Evolutionary conservation across 2,329 filamentous ascomycete species (phyloP), one percentile per base, ranked within the genome.

Genomic region (Claviceps capensis): DNA sequence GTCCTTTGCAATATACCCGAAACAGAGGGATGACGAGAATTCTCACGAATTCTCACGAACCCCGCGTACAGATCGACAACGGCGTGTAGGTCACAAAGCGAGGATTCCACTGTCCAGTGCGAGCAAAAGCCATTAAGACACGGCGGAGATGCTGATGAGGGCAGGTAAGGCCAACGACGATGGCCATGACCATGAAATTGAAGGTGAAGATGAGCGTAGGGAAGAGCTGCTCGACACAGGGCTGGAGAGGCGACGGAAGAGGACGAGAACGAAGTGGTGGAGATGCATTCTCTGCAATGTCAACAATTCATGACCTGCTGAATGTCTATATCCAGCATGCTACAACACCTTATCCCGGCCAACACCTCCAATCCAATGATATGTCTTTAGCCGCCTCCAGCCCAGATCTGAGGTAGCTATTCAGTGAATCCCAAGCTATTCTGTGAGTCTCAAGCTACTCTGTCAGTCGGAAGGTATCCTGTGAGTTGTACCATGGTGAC

Each of bases 181-280:
- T 0, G 56, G 57, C 0, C 56, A 42, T 42, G 40, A 13, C 0
- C 56, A 57, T 0, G 58, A 60, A 0, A 0, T 58, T 59, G 5
- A 60, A 30, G 26, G 26, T 30, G 7, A 30, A 30, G 7, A 9
- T 30, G 26, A 59, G 43, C n/a, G 0, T 59, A 54, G 23, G 57
- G 56, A 61, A n/a, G 64, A 57, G 1, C 58, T 66, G 26, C 54
- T 68, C 6, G 58, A 62, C 45, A 56, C 57, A 65, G 68, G 63
- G 67, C 67, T 0, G 64, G 62, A 2, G 67, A 68, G 38, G 61
- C 9, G 4, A 23, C 61, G 1, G 62, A 63, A 2, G 62, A 60
- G 2, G 61, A 59, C 5, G 60, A 59, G 17, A 58, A 55, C 2
- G 59, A 62, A 13, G 54, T 52, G 3, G 50, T 55, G 26, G 7